Evolutionary conservation across 768 basidiomycete genomes (phyloP).

Genomic region (Collybia nuda): DNA sequence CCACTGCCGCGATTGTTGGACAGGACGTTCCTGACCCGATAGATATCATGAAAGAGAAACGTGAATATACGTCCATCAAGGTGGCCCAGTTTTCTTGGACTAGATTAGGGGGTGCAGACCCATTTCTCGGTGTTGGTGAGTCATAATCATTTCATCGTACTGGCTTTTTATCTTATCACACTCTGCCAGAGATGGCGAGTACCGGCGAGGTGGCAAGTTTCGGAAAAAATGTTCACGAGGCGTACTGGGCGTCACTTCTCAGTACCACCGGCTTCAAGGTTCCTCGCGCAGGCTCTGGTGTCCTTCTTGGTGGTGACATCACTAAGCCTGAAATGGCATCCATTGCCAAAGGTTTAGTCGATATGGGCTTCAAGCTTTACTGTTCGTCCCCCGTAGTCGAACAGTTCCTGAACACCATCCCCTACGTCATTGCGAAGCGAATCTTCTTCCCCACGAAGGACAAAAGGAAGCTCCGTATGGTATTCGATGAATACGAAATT

Average conservation of each 20-base stretch:
- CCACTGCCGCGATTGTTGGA: constrained; percentile 83
- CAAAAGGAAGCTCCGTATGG: constrained; percentile 92
- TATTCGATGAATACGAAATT: constrained; percentile 93
- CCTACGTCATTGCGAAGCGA: constrained; percentile 78
- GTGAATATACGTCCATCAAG: constrained; percentile 95
- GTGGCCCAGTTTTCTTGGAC: constrained; percentile 99
- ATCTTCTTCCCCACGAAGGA: constrained; percentile 97
- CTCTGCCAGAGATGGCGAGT: constrained; percentile 85
- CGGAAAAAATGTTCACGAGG: constrained; percentile 91
- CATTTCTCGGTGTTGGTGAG: constrained; percentile 92
- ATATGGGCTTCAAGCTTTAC: constrained; percentile 95
- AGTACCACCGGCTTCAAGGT: constrained; percentile 96
- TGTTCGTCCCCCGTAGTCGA: constrained; percentile 82
- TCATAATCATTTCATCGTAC: constrained; percentile 9
- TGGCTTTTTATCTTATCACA: neutral
- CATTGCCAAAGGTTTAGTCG: constrained; percentile 76
- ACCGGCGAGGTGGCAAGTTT: constrained; percentile 98
- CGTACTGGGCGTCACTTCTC: constrained; percentile 93
- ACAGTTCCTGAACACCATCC: constrained; percentile 74
- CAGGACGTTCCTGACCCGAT: constrained; percentile 87
- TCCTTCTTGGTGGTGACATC: constrained; percentile 91
- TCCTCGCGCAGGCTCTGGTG: constrained; percentile 80
- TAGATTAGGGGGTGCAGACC: constrained; percentile 92
- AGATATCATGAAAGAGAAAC: constrained; percentile 86
- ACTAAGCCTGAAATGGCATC: constrained; percentile 82